Conservation (phyloP, 768 basidiomycete species). For the Rhizopogon salebrosus region DNA sequence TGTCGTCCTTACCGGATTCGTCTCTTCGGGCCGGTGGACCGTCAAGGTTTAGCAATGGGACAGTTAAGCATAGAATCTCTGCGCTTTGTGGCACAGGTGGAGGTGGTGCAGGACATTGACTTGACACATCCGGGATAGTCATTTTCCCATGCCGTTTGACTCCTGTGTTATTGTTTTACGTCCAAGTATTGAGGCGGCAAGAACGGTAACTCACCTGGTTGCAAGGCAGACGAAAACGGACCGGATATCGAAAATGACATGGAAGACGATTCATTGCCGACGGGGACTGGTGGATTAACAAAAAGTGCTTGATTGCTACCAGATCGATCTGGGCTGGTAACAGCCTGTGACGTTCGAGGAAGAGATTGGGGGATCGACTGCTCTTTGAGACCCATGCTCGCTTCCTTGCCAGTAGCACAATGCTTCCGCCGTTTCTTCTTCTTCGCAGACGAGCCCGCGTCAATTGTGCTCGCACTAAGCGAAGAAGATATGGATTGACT, state of each 20-base stretch:
- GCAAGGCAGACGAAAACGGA: not conserved
- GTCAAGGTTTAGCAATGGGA: conserved; percentile 51
- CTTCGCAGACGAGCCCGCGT: not conserved
- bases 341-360: not conserved
- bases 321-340: not conserved
- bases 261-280: not conserved
- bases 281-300: not conserved
- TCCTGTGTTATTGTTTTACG: not conserved
- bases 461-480: not conserved
- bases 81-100: conserved; percentile 6
- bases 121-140: not conserved
- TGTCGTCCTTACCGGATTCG: conserved; percentile 10
- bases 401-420: not conserved
- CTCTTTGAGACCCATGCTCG: not conserved
- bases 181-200: not conserved
- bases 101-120: not conserved
- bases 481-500: not conserved
- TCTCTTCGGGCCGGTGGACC: conserved; percentile 35
- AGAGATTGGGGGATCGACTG: not conserved
- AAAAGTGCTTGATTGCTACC: not conserved
- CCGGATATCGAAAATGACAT: not conserved
- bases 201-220: not conserved
- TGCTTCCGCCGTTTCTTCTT: not conserved
- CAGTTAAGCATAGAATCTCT: conserved; percentile 22
- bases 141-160: not conserved